These are phyloP conservation scores for Terana coerulea DNA, from an alignment of 768 basidiomycete species.

Conservation along the genomic window DNA sequence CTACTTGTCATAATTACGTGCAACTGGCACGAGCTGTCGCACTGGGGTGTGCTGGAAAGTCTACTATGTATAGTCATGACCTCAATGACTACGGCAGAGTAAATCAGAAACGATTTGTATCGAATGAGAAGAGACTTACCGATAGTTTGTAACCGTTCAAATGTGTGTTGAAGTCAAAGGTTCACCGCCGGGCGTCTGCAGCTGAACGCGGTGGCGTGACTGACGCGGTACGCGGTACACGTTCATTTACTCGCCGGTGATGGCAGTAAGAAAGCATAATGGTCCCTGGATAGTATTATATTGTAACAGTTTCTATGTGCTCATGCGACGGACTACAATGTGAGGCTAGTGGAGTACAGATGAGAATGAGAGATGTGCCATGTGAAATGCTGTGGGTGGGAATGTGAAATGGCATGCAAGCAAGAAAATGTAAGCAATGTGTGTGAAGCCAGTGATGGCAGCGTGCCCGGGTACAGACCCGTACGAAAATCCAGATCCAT, in stretches of 20 bases:
- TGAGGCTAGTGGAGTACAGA: conserved; percentile 12
- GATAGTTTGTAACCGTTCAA: too few species aligned
- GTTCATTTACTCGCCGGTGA: not conserved
- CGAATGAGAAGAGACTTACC: too few species aligned
- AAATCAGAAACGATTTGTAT: too few species aligned
- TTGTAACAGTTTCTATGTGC: conserved; percentile 12
- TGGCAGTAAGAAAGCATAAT: not conserved
- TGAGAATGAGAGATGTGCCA: conserved; percentile 4
- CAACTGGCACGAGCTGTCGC: too few species aligned
- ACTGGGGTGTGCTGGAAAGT: too few species aligned
- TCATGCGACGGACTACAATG: conserved; percentile 8
- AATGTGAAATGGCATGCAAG: conserved; percentile 9
- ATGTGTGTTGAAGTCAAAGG: too few species aligned
- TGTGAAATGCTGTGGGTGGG: conserved; percentile 16
- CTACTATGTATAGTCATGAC: too few species aligned
- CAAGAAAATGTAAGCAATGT: conserved; percentile 8
- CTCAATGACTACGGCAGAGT: too few species aligned
- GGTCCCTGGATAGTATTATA: conserved; percentile 15
- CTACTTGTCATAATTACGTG: too few species aligned
- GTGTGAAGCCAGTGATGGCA: conserved; percentile 11
- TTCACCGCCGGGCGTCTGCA: too few species aligned
- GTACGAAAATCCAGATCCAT: conserved; percentile 5
- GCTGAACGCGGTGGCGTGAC: conserved; percentile 8
- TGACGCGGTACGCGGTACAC: not conserved
- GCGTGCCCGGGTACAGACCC: not conserved